Evolutionary conservation across 2,329 filamentous ascomycete species (phyloP), one percentile per base, ranked within the genome.

Genomic region (Phialophora expanda): DNA sequence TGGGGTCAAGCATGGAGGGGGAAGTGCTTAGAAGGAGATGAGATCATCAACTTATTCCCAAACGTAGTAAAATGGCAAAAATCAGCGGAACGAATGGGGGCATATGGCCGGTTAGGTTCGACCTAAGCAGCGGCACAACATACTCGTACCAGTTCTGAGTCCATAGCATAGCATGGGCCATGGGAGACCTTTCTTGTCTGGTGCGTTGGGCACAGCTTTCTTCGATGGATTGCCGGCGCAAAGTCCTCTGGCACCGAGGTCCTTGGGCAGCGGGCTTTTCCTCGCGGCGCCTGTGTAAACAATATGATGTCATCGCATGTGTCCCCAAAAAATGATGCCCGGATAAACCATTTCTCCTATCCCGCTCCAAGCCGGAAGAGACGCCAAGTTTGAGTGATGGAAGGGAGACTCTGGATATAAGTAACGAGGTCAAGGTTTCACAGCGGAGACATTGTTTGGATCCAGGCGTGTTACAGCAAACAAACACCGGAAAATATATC

Each of bases 1-100:
- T 26, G 48, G 48, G 24, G n/a, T 12, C 48, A 12, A 51, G 48
- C 8, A 51, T 51, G 20, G 48, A 26, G 9, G 22, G 9, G 9
- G 48, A 28, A 11, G 9, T 51, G 48, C 48, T 51, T 51, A 51
- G 56, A 38, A 22, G 46, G n/a, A 58, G 56, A 22, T 58, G 56
- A 58, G 32, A 58, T 58, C 56, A 58, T 58, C 32, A 22, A 28
- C 28, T 17, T 56, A 30, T 28, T 20, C 17, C 53, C 53, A 12
- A 34, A 56, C 28, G 28, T 56, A n/a, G 53, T 44, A 56, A 56
- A 55, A 28, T 4, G 14, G 9, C 22, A 22, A 51, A 51, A 50
- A n/a, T 44, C 22, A 11, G 48, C n/a, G 48, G 48, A 26, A 26
- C 14, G 48, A 51, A 26, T 4, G 24, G 17, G 48, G 9, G 22